These are phyloP conservation scores for Penicillium aurantiogriseum DNA, from an alignment of 2,329 filamentous ascomycete species.

Conservation along the genomic window DNA sequence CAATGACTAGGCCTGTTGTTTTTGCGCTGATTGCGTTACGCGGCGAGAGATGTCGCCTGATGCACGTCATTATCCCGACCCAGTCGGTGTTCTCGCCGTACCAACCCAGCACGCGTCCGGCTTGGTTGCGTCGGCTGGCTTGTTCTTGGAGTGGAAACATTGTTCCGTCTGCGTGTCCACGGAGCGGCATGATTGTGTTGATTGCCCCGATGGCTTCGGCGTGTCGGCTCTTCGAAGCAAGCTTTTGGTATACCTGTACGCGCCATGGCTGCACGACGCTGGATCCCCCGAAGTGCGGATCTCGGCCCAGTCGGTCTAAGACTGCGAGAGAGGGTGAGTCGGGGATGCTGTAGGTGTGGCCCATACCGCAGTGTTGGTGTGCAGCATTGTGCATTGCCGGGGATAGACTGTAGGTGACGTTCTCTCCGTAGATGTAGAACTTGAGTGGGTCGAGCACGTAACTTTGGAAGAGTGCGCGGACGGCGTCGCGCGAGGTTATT, in stretches of 20 bases:
- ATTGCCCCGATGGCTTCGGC: conserved; percentile 48
- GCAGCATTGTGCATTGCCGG: conserved; percentile 47
- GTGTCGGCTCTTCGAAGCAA: conserved; percentile 42
- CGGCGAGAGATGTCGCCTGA: conserved; percentile 44
- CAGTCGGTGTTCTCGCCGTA: conserved; percentile 48
- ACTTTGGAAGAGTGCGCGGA: conserved; percentile 41
- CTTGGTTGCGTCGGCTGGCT: conserved; percentile 43
- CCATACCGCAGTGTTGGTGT: conserved; percentile 40
- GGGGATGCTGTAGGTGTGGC: conserved; percentile 41
- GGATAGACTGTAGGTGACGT: conserved; percentile 44
- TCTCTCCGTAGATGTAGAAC: conserved; percentile 45
- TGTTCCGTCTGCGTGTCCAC: conserved; percentile 35
- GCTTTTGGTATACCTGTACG: conserved; percentile 39
- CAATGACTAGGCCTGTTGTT: conserved; percentile 55
- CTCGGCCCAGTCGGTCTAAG: conserved; percentile 38
- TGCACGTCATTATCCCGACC: conserved; percentile 44
- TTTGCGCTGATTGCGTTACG: conserved; percentile 54
- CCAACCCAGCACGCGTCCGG: conserved; percentile 42
- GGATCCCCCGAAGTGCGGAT: conserved; percentile 42
- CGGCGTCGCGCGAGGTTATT: conserved; percentile 39
- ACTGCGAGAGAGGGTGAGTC: conserved; percentile 38
- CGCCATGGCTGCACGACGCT: conserved; percentile 48
- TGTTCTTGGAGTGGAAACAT: conserved; percentile 41
- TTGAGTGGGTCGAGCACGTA: conserved; percentile 44
- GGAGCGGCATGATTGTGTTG: conserved; percentile 47